Percentiles rank a stretch among this genome's conserved stretches.
Conservation (phyloP, 2,329 filamentous ascomycete species). For the Myriosclerotinia duriaeana region DNA sequence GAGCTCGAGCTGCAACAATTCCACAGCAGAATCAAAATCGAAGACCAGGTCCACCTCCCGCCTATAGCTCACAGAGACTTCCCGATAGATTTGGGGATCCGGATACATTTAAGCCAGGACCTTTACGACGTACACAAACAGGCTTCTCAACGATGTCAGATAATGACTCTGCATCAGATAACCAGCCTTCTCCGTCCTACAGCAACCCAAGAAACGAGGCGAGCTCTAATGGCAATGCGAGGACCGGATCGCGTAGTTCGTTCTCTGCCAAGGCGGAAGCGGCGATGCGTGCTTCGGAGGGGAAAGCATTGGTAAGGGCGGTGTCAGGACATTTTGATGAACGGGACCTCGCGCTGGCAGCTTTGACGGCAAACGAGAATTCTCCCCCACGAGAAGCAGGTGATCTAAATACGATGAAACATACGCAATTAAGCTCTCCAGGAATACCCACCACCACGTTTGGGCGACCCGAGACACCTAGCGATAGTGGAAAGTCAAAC, state of each 20-base stretch:
- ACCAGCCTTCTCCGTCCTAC: background rate
- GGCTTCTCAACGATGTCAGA: constrained; percentile 23
- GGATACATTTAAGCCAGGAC: constrained; percentile 50
- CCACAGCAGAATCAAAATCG: constrained; percentile 24
- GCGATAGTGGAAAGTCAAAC: constrained; percentile 18
- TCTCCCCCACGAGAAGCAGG: constrained; percentile 31
- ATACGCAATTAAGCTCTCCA: constrained; percentile 26
- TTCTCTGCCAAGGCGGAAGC: constrained; percentile 50
- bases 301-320: constrained; percentile 52
- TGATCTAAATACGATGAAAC: constrained; percentile 37
- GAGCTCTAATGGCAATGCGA: constrained; percentile 4
- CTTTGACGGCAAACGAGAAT: constrained; percentile 22
- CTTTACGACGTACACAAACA: constrained; percentile 59
- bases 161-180: constrained; percentile 19
- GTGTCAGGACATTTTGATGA: constrained; percentile 24
- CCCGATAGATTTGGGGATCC: constrained; percentile 18
- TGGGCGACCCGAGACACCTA: constrained; percentile 25
- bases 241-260: constrained; percentile 26
- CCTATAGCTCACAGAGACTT: constrained; percentile 21
- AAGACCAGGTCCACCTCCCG: constrained; percentile 17
- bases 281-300: constrained; percentile 61
- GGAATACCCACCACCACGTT: constrained; percentile 26
- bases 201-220: constrained; percentile 10
- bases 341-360: constrained; percentile 14
- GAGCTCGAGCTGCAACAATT: constrained; percentile 42